Evolutionary conservation across 2,329 filamentous ascomycete species (phyloP).

Genomic region (Coniochaeta hoffmannii): DNA sequence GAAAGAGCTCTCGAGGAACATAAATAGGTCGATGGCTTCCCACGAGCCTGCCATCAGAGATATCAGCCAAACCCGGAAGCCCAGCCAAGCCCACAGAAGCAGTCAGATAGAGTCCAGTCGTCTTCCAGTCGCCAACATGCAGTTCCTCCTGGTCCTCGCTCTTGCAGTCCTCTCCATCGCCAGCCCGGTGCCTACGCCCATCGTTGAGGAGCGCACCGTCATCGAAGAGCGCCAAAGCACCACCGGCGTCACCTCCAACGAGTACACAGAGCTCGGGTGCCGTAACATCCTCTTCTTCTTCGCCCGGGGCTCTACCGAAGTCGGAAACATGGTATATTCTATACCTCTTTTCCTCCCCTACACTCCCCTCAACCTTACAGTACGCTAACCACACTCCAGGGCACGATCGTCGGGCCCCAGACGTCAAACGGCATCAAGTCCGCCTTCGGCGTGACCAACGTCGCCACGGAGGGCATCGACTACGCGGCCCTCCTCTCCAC

Average conservation of each 20-base stretch:
- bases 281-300: conserved; percentile 30
- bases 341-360: too few species aligned
- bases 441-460: conserved; percentile 15
- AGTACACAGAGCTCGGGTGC: conserved; percentile 16
- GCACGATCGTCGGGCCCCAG: conserved; percentile 16
- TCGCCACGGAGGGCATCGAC: conserved; percentile 38
- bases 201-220: background rate
- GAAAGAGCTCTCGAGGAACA: too few species aligned
- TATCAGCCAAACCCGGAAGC: too few species aligned
- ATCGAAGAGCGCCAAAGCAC: conserved; percentile 12
- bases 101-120: too few species aligned
- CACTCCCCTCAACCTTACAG: too few species aligned
- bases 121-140: conserved; percentile 10
- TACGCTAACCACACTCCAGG: conserved; percentile 4
- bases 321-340: conserved; percentile 25
- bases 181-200: conserved; percentile 7
- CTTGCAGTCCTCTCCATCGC: conserved; percentile 10
- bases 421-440: conserved; percentile 20
- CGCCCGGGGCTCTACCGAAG: conserved; percentile 30
- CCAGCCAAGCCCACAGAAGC: too few species aligned
- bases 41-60: too few species aligned
- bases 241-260: conserved; percentile 16
- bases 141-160: conserved; percentile 12
- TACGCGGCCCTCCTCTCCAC: conserved; percentile 28
- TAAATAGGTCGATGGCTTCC: too few species aligned